phyloP scores from a whole-genome alignment of 1,284 basidiomycete species.

The Xerocomus amazonicus region DNA sequence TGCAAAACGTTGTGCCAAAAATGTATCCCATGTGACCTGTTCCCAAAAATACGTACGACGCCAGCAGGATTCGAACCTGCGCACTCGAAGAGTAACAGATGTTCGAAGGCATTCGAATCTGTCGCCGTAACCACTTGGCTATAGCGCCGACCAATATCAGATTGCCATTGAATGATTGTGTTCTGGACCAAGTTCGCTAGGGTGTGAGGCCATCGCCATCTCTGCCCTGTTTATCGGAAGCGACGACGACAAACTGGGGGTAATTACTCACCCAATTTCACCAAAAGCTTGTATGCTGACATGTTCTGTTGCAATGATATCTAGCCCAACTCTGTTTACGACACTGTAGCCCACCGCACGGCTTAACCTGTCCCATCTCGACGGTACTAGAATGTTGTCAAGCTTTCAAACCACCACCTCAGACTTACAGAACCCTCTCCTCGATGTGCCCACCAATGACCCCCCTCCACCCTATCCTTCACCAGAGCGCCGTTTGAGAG shows the following conservation, averaged over 20 bases:
- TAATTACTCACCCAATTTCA: background rate
- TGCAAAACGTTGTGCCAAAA: background rate
- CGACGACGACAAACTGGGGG: no score
- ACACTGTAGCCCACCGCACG: background rate
- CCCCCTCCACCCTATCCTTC: constrained; percentile 69
- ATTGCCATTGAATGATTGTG: no score
- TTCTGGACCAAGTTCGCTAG: no score
- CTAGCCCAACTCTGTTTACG: background rate
- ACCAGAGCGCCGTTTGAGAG: constrained; percentile 43
- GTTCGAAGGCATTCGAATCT: constrained; percentile 45
- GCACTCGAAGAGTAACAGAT: constrained; percentile 44
- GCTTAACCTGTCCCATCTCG: no score
- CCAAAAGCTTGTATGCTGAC: background rate
- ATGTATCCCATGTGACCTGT: no score
- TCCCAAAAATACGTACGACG: constrained; percentile 18
- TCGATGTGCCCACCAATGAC: constrained; percentile 36
- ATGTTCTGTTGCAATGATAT: background rate
- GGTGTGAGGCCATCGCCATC: background rate
- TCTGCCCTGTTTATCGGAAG: background rate
- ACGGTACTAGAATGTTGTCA: no score
- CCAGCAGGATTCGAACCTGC: constrained; percentile 41
- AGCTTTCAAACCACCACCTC: background rate
- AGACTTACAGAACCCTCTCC: background rate
- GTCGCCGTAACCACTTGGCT: constrained; percentile 59
- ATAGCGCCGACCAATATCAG: constrained; percentile 32